Base-by-base conservation (phyloP, 495 filamentous ascomycete genomes). In the Podospora conica region DNA sequence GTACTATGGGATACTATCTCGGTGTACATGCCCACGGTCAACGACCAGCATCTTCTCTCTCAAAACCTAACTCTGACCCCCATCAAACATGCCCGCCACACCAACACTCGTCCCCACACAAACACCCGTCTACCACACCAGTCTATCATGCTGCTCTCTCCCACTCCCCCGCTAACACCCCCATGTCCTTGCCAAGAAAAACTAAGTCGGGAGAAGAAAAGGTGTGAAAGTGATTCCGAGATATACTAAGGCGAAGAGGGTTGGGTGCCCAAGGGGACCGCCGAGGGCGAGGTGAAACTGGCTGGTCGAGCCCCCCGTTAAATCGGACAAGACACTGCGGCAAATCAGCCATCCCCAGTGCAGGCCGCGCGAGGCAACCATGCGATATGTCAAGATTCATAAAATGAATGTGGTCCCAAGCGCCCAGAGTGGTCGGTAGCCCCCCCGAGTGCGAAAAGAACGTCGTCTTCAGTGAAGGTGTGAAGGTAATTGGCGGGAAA, bases 361-460 rank as follows among this genome's bases (percentile, higher is more conserved):
- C 62, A 66, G 68, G 64, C 56, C 58, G 69, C 69, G 29, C 65
- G 53, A 65, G 55, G 66, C 70, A 69, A 65, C 62, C 68, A 25
- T 64, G 68, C 31, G 72, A 79, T 82, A 81, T 83, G 74, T 81
- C 82, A 84, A 83, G 83, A 82, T 77, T 76, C 77, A 75, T 85
- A 85, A 84, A 69, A 77, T 84, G 85, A 76, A 81, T 79, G 76
- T 85, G 80, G 40, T 85, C 83, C 84, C 85, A 86, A 76, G 77
- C 83, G 76, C 81, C 76, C 76, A 48, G 74, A 73, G 73, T 66
- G 73, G 77, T 79, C 79, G 76, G 80, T 80, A 82, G 76, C 76
- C 79, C 77, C 77, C 77, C 76, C 76, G 77, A 80, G 80, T 72
- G 81, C 85, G 85, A 83, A 48, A 81, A 85, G 85, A 81, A 81